Conservation (phyloP, 768 basidiomycete genomes). For the Gymnopilus dilepis region DNA sequence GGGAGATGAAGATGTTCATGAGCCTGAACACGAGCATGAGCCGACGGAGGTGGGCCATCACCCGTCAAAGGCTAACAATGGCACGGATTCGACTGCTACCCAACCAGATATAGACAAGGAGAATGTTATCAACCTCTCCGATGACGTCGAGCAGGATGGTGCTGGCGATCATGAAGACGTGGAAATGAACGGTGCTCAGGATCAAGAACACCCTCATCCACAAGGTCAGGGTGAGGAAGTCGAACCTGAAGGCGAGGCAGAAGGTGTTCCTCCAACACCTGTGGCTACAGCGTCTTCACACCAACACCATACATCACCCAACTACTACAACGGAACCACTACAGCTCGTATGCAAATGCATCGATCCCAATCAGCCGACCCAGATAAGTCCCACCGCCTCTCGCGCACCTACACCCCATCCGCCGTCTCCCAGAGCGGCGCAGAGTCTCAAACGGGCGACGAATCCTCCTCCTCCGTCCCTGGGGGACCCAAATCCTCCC, state of each 20-base stretch:
- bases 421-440: conserved; percentile 50
- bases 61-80: conserved; percentile 21
- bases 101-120: conserved; percentile 14
- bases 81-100: conserved; percentile 17
- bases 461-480: conserved; percentile 70
- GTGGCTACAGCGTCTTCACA: conserved; percentile 29
- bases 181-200: conserved; percentile 4
- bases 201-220: no score
- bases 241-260: neutral
- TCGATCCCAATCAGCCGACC: conserved; percentile 82
- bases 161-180: conserved; percentile 19
- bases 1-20: conserved; percentile 30
- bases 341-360: conserved; percentile 53
- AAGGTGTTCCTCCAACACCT: conserved; percentile 40
- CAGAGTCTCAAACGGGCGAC: conserved; percentile 69
- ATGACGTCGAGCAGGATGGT: conserved; percentile 15
- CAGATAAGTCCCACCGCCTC: conserved; percentile 62
- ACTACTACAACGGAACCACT: conserved; percentile 20
- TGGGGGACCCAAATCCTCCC: conserved; percentile 11
- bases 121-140: conserved; percentile 10
- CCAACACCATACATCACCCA: neutral
- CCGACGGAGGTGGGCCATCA: conserved; percentile 11
- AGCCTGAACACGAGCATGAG: neutral
- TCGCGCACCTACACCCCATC: conserved; percentile 66
- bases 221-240: neutral